Conservation (phyloP, 345 rosid species). For the Carallia pectinifolia region DNA sequence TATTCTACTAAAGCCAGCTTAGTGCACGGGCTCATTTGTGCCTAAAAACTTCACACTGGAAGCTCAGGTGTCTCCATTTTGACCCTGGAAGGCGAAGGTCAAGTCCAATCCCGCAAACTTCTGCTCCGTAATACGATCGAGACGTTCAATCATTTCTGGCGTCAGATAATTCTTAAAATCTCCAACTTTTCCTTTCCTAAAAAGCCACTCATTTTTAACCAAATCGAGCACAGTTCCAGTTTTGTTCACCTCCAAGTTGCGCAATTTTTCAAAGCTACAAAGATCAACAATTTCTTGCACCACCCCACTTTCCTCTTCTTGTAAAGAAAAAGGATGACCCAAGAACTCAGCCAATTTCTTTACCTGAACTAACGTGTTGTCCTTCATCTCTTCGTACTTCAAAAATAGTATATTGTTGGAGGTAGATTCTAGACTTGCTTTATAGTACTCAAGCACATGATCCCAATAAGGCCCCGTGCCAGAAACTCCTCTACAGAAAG, state of each 20-base stretch:
- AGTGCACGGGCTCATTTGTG: too few relatives aligned
- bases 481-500: background rate
- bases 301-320: background rate
- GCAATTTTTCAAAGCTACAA: slow-evolving; percentile 4
- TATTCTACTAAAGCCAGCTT: too few relatives aligned
- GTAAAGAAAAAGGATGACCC: background rate
- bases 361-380: background rate
- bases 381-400: slow-evolving; percentile 8
- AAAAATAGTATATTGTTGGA: background rate
- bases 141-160: background rate
- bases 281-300: background rate
- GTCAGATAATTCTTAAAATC: background rate
- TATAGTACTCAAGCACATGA: background rate
- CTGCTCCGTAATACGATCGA: background rate
- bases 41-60: too few relatives aligned
- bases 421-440: background rate
- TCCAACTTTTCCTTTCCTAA: background rate
- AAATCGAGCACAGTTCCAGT: background rate
- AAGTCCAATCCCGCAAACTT: background rate
- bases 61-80: background rate
- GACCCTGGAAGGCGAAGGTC: background rate
- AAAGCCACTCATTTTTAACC: background rate
- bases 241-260: background rate
- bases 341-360: background rate
- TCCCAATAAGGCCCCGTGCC: background rate